A percentile compares a stretch with the other conserved stretches of the same genome.
phyloP scores from a whole-genome alignment of 2,329 filamentous ascomycete species.

The Fusarium kyushuense region DNA sequence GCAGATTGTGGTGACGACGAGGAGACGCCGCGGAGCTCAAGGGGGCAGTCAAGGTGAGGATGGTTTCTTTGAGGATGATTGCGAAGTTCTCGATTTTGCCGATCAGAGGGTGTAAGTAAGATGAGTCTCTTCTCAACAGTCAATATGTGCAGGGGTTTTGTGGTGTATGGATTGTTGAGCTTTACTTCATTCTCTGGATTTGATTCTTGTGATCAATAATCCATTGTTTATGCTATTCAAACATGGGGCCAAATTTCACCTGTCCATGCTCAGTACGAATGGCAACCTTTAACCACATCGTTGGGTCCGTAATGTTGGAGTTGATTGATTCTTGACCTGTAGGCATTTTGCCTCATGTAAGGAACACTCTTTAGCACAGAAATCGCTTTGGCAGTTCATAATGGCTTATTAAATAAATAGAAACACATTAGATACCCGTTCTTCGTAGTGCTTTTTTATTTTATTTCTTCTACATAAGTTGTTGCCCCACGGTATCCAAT shows the following conservation, averaged over 20 bases:
- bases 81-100: constrained; percentile 90
- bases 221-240: constrained; percentile 29
- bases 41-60: constrained; percentile 69
- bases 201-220: constrained; percentile 23
- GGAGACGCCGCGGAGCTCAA: constrained; percentile 71
- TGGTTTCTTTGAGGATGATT: constrained; percentile 93
- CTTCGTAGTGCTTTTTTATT: constrained; percentile 28
- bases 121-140: constrained; percentile 6
- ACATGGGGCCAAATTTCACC: constrained; percentile 27
- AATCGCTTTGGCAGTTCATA: constrained; percentile 38
- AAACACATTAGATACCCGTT: constrained; percentile 54
- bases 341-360: constrained; percentile 48
- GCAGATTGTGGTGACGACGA: constrained; percentile 85
- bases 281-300: constrained; percentile 37
- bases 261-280: constrained; percentile 28
- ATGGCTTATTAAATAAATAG: constrained; percentile 52
- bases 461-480: constrained; percentile 28
- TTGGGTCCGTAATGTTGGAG: constrained; percentile 43
- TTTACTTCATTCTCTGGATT: constrained; percentile 42
- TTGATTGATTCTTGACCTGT: constrained; percentile 49
- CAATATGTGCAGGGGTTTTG: constrained; percentile 21
- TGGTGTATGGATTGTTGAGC: constrained; percentile 29
- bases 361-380: constrained; percentile 47
- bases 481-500: constrained; percentile 8
- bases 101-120: constrained; percentile 70